Percentiles rank a stretch among this genome's conserved stretches.
Conservation (phyloP, 441 rosid genomes). For the Aleurites moluccanus region DNA sequence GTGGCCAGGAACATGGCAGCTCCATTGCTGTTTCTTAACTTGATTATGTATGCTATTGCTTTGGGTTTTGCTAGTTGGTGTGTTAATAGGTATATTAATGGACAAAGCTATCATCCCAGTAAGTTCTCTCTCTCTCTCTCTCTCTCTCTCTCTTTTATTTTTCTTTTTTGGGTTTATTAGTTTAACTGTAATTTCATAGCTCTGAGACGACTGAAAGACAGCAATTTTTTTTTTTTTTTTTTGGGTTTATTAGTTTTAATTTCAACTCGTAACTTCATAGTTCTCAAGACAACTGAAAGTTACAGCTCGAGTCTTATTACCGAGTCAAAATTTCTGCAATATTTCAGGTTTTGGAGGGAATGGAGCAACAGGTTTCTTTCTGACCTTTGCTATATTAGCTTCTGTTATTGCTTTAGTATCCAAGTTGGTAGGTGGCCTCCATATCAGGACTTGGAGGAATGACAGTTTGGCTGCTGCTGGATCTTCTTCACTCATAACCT, state of each 20-base stretch:
- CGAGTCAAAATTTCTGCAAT: no score
- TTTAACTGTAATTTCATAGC: no score
- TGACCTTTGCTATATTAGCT: constrained; percentile 57
- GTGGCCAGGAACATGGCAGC: constrained; percentile 85
- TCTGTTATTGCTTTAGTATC: constrained; percentile 64
- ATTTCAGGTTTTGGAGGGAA: constrained; percentile 74
- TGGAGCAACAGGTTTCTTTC: constrained; percentile 74
- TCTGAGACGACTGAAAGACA: no score
- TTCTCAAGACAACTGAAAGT: no score
- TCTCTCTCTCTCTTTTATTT: neutral
- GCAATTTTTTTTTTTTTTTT: no score
- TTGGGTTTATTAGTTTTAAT: no score
- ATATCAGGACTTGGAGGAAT: constrained; percentile 68
- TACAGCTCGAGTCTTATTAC: no score
- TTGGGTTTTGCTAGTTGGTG: constrained; percentile 89
- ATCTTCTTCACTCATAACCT: constrained; percentile 56
- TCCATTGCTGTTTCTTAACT: constrained; percentile 78
- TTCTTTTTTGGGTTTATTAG: neutral
- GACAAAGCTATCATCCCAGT: constrained; percentile 78
- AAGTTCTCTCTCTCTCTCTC: neutral
- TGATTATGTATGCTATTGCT: constrained; percentile 64
- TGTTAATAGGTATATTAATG: constrained; percentile 61
- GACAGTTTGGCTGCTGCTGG: constrained; percentile 79
- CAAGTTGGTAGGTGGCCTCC: constrained; percentile 64
- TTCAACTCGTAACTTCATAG: no score